Conservation (phyloP, 2,329 filamentous ascomycete species). For the Trichoderma breve region DNA sequence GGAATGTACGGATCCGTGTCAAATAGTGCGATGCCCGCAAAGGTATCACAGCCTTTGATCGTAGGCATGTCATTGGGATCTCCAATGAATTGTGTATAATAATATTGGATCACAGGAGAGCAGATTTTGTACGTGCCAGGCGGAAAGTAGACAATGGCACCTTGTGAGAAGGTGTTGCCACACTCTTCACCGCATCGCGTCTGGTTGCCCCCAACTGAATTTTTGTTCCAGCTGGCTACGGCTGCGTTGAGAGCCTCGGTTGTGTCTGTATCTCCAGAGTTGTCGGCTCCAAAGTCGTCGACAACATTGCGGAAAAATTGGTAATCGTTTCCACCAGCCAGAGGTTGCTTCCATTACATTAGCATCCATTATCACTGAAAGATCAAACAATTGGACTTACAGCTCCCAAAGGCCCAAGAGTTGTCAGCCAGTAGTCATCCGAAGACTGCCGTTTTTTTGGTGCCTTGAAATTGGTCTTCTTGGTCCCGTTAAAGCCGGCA, state of each 20-base stretch:
- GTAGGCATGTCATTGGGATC: not conserved
- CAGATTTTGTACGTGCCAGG: not conserved
- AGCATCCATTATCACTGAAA: not conserved
- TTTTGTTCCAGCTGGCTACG: not conserved
- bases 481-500: not conserved
- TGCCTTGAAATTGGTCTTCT: not conserved
- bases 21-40: not conserved
- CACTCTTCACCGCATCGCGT: not conserved
- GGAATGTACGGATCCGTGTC: not conserved
- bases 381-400: not conserved
- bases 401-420: not conserved
- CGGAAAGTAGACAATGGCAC: not conserved
- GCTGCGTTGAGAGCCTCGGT: not conserved
- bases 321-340: not conserved
- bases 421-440: not conserved
- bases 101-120: not conserved
- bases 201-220: not conserved
- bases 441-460: not conserved
- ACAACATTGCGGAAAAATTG: not conserved
- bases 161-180: not conserved
- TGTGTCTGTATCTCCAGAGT: not conserved
- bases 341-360: not conserved
- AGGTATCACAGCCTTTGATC: not conserved
- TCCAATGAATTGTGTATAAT: not conserved
- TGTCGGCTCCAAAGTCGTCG: not conserved